Evolutionary conservation across 2,329 filamentous ascomycete species (phyloP).

Genomic region (Talaromyces funiculosus): DNA sequence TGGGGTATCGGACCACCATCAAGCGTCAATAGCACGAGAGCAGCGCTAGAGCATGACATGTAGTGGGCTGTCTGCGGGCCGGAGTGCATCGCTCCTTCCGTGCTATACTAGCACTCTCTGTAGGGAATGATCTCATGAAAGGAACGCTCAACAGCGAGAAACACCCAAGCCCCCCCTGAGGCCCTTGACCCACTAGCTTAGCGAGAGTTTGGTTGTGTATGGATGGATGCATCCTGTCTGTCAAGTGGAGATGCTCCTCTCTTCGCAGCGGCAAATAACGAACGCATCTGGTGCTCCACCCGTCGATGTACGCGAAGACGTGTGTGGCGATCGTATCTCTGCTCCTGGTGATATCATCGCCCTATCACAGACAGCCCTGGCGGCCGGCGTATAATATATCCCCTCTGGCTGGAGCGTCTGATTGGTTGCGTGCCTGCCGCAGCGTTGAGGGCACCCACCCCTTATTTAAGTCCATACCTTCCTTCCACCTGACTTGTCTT

Average conservation of each 20-base stretch:
- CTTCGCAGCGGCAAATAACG: constrained; percentile 1
- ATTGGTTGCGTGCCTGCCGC: background rate
- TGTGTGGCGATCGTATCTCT: background rate
- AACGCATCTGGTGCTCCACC: background rate
- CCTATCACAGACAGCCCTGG: background rate
- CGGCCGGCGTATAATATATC: background rate
- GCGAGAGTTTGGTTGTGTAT: too few relatives aligned
- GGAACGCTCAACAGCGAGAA: background rate
- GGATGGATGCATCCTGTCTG: background rate
- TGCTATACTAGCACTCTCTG: too few relatives aligned
- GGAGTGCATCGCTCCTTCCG: background rate
- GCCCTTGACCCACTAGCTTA: background rate
- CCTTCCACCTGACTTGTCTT: background rate
- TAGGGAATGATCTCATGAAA: background rate
- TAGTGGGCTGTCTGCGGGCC: background rate
- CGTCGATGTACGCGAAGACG: background rate
- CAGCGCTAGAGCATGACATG: background rate
- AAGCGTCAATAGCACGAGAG: background rate
- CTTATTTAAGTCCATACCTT: background rate
- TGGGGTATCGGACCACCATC: background rate
- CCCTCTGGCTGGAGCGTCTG: background rate
- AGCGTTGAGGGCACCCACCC: background rate
- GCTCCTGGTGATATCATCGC: background rate
- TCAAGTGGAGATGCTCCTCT: background rate
- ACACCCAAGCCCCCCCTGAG: background rate